Base-by-base conservation (phyloP, 1,284 basidiomycete genomes). In the Leccinum fallax region DNA sequence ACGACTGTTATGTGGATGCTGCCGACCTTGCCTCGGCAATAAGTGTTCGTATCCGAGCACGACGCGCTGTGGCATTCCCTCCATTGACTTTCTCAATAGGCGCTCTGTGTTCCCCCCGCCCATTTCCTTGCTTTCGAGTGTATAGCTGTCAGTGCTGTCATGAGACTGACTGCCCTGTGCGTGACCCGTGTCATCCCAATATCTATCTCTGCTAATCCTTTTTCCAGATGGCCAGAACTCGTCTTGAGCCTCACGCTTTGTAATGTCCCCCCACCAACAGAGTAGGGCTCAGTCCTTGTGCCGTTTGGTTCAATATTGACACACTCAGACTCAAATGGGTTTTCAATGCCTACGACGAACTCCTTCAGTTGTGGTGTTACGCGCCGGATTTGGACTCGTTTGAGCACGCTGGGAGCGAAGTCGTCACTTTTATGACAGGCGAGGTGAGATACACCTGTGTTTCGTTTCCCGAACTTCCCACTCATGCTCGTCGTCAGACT, bases 1-100 rank as follows among this genome's bases (percentile, higher is more conserved):
- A 88, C 68, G 89, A 92, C 73, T 82, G 81, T 57, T 92, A 89
- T 83, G 88, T 90, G 2, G 85, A 88, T 46, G 88, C 89, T 1
- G 90, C 89, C 34, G 89, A 92, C 77, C 66, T 92, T 49, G 90
- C 87, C 3, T 80, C 84, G 24, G 86, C 84, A 55, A 83, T 83
- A 66, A 81, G 86, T 74, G 89, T 87, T 64, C 58, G 83, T 76
- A 54, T 34, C 49, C 40, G 43, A 52, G 51, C 36, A 28, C 67
- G 16, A 38, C 51, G 34, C 2, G 16, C 10, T 38, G 19, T 46
- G 36, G 24, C 46, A 21, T 51, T 21, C 49, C 46, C 28, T n/a
- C 6, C 38, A 40, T 51, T 59, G 2, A 60, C 57, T 32, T n/a
- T 2, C 26, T 36, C 19, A 53, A 13, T 61, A 92, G 88, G 76